Evolutionary conservation across 1,284 basidiomycete genomes (phyloP).

Genomic region (Exobasidium rhododendri): DNA sequence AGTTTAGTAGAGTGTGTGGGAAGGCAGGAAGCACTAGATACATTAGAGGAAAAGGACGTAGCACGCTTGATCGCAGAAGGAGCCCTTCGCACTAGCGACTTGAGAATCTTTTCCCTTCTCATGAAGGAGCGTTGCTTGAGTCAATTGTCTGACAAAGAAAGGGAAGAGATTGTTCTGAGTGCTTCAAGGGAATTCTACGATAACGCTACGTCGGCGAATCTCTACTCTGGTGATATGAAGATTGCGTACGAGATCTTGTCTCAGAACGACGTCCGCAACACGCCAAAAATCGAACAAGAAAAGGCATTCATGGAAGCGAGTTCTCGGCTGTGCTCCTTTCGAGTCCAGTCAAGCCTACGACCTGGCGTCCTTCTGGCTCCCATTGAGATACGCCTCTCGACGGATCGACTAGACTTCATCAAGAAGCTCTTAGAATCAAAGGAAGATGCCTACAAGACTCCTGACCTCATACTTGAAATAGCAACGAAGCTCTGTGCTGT

Average conservation of each 20-base stretch:
- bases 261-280: not conserved
- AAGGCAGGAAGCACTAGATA: not conserved
- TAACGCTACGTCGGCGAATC: constrained; percentile 2
- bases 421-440: constrained; percentile 19
- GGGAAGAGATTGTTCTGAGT: constrained; percentile 4
- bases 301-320: constrained; percentile 28
- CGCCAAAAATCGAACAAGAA: constrained; percentile 6
- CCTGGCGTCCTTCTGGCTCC: constrained; percentile 18
- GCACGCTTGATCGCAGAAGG: not conserved
- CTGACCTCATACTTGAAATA: constrained; percentile 27
- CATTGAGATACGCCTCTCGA: constrained; percentile 20
- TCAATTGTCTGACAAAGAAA: not conserved
- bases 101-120: not conserved
- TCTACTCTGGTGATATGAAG: constrained; percentile 17
- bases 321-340: constrained; percentile 31
- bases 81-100: not conserved
- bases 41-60: not conserved
- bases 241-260: constrained; percentile 22
- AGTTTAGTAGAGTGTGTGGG: not conserved
- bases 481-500: constrained; percentile 18
- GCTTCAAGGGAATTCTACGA: constrained; percentile 6
- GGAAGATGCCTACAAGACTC: constrained; percentile 24
- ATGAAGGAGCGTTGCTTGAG: too few relatives aligned
- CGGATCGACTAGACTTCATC: constrained; percentile 24
- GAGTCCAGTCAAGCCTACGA: constrained; percentile 13